Percentiles rank a stretch among this genome's conserved stretches.
Conservation (phyloP, 768 basidiomycete species). For the Suillus clintonianus region DNA sequence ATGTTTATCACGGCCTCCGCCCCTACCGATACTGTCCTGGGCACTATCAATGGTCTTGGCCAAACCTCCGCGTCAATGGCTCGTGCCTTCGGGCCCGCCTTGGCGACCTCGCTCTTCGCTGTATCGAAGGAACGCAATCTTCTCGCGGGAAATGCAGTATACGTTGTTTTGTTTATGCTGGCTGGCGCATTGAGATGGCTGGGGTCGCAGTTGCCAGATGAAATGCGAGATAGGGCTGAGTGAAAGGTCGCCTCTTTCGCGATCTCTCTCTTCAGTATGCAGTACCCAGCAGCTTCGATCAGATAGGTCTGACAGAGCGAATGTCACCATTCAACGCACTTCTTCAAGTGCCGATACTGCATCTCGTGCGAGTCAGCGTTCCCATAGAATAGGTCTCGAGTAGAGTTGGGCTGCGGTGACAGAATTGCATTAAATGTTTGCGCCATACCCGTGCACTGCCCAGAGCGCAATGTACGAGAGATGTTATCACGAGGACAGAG, state of each 20-base stretch:
- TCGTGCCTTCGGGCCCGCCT: slow-evolving; percentile 50
- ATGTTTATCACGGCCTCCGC: slow-evolving; percentile 55
- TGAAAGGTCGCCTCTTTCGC: neutral
- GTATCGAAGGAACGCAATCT: slow-evolving; percentile 49
- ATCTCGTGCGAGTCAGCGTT: no score
- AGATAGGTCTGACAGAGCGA: neutral
- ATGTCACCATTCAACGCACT: neutral
- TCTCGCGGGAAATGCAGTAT: slow-evolving; percentile 53
- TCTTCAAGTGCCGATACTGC: no score
- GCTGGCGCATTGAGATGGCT: slow-evolving; percentile 18
- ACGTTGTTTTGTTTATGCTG: slow-evolving; percentile 40
- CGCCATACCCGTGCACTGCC: neutral
- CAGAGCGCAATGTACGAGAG: neutral
- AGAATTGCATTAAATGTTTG: no score
- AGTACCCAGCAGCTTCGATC: no score
- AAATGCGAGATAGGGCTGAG: slow-evolving; percentile 36
- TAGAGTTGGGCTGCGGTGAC: no score
- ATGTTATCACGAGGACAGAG: neutral
- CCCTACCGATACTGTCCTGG: slow-evolving; percentile 53
- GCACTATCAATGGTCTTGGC: slow-evolving; percentile 58
- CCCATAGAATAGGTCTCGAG: no score
- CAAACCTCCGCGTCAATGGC: slow-evolving; percentile 49
- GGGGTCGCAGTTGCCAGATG: slow-evolving; percentile 23
- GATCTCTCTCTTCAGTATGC: no score
- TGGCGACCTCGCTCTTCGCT: slow-evolving; percentile 53